phyloP scores from a whole-genome alignment of 1,284 basidiomycete species.

The Puccinia novopanici region DNA sequence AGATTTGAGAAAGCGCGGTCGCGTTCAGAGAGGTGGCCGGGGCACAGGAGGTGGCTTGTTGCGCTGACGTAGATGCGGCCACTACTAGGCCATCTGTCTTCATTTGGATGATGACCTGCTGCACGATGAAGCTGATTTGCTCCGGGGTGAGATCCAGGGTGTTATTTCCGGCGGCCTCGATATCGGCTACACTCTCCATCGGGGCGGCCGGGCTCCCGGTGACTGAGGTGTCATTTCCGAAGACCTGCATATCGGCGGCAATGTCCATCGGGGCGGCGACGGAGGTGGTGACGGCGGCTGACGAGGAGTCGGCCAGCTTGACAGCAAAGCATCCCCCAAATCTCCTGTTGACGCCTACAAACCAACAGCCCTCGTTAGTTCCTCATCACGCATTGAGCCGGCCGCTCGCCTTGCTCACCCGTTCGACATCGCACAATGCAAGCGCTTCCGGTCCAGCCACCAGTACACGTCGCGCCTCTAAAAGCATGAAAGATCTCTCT shows the following conservation, averaged over 20 bases:
- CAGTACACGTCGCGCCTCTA: conserved; percentile 33
- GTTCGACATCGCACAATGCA: conserved; percentile 43
- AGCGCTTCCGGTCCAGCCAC: conserved; percentile 31
- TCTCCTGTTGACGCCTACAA: conserved; percentile 37
- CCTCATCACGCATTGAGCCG: too few species aligned
- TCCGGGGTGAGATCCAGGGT: background rate
- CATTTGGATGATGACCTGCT: conserved; percentile 9
- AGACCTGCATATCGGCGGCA: too few species aligned
- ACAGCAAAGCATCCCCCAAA: conserved; percentile 47
- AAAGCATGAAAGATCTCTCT: background rate
- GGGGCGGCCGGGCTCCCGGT: too few species aligned
- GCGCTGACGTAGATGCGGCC: background rate
- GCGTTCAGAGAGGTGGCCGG: background rate
- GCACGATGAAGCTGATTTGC: background rate
- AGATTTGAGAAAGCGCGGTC: background rate
- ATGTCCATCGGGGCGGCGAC: too few species aligned
- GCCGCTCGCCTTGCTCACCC: background rate
- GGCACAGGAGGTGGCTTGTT: background rate
- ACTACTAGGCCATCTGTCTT: background rate
- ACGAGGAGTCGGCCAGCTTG: conserved; percentile 1
- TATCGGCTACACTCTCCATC: too few species aligned
- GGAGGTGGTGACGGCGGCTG: background rate
- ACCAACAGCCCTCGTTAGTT: too few species aligned
- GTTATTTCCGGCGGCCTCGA: too few species aligned
- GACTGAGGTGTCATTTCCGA: too few species aligned